phyloP scores from a whole-genome alignment of 2,329 filamentous ascomycete genomes.

The Diaporthe capsici region DNA sequence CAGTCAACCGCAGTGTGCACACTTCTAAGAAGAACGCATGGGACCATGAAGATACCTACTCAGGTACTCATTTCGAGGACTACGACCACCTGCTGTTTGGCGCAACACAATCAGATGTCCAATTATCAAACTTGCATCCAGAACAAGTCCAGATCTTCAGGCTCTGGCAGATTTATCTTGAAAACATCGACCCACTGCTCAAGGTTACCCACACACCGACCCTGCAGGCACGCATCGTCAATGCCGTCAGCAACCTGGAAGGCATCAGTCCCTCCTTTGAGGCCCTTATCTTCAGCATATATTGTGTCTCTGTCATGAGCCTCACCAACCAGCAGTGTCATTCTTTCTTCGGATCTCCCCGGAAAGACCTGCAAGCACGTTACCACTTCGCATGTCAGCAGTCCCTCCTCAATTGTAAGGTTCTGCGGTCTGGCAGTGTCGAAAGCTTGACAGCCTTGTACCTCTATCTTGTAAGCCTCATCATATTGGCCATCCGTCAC shows the following conservation, averaged over 20 bases:
- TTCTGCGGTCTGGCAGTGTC: slow-evolving; percentile 64
- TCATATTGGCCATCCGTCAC: background rate
- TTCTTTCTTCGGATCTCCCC: slow-evolving; percentile 56
- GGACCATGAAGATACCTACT: background rate
- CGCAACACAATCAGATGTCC: slow-evolving; percentile 53
- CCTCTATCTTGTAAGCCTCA: slow-evolving; percentile 65
- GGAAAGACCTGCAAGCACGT: slow-evolving; percentile 55
- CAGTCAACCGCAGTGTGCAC: background rate
- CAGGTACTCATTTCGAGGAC: slow-evolving; percentile 42
- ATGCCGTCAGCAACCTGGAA: slow-evolving; percentile 59
- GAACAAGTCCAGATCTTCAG: slow-evolving; percentile 59
- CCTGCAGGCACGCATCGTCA: slow-evolving; percentile 66
- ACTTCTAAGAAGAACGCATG: background rate
- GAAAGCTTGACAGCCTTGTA: slow-evolving; percentile 70
- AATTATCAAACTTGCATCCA: slow-evolving; percentile 66
- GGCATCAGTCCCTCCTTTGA: slow-evolving; percentile 59
- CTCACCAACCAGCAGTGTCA: slow-evolving; percentile 60
- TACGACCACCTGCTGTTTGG: slow-evolving; percentile 69
- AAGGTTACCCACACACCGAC: slow-evolving; percentile 71
- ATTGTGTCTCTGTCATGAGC: slow-evolving; percentile 58
- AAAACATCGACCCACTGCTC: slow-evolving; percentile 71
- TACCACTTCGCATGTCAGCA: slow-evolving; percentile 66
- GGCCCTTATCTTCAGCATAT: slow-evolving; percentile 70
- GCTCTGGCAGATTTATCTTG: slow-evolving; percentile 71
- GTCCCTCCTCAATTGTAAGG: slow-evolving; percentile 65